Percentiles rank a stretch among this genome's conserved stretches.
phyloP scores from a whole-genome alignment of 345 rosid genomes.

The Dipteronia sinensis region DNA sequence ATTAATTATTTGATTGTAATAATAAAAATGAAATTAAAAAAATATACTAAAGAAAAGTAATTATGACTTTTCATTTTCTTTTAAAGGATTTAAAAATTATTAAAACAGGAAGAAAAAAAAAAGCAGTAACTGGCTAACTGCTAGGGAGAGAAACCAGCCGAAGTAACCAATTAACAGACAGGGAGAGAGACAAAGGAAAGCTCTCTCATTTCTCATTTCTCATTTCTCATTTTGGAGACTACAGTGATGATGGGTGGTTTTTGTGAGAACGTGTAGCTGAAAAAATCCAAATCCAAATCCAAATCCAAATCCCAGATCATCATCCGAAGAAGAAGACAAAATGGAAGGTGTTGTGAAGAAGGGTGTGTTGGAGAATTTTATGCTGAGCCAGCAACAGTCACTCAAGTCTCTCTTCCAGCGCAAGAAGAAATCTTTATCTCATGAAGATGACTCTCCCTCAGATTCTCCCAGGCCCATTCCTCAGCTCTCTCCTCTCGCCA shows the following conservation, averaged over 20 bases:
- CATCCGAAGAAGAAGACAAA: not conserved
- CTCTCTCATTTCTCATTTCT: too few species aligned
- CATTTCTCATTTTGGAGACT: too few species aligned
- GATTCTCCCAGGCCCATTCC: slow-evolving; percentile 69
- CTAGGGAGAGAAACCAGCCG: slow-evolving; percentile 1
- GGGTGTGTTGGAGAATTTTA: slow-evolving; percentile 55
- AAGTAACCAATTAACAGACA: not conserved
- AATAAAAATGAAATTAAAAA: too few species aligned
- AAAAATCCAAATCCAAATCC: not conserved
- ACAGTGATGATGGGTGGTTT: too few species aligned
- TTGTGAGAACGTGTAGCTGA: too few species aligned
- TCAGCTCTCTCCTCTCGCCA: slow-evolving; percentile 79
- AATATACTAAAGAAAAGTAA: too few species aligned
- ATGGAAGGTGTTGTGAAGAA: slow-evolving; percentile 27
- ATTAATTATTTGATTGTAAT: too few species aligned
- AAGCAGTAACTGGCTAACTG: not conserved
- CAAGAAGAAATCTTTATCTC: slow-evolving; percentile 39
- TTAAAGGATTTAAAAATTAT: not conserved
- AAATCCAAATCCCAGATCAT: not conserved
- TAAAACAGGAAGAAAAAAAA: not conserved
- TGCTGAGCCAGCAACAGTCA: slow-evolving; percentile 57
- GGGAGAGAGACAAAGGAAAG: not conserved
- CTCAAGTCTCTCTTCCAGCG: slow-evolving; percentile 70
- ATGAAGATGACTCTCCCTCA: slow-evolving; percentile 29
- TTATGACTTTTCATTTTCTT: too few species aligned